phyloP scores from a whole-genome alignment of 345 rosid genomes.

The Dimocarpus longan region DNA sequence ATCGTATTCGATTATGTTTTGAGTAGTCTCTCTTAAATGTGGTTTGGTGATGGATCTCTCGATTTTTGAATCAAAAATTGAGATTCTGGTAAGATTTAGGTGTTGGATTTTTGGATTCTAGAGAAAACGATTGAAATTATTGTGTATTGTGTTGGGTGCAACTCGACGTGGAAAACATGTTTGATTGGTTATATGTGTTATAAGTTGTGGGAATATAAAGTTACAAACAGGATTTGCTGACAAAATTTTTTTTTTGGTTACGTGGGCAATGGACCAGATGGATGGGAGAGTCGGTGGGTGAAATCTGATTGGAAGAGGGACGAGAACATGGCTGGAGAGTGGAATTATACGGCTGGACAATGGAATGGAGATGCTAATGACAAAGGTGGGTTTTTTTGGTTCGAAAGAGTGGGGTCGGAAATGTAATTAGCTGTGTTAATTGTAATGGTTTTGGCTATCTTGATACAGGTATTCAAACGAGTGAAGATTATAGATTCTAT shows the following conservation, averaged over 20 bases:
- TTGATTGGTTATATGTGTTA: neutral
- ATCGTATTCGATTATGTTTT: too few relatives aligned
- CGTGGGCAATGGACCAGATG: slow-evolving; percentile 45
- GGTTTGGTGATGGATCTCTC: too few relatives aligned
- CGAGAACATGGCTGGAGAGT: slow-evolving; percentile 82
- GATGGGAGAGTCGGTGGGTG: slow-evolving; percentile 96
- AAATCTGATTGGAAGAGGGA: slow-evolving; percentile 93
- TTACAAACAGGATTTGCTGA: neutral
- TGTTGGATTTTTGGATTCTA: neutral
- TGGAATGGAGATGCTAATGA: slow-evolving; percentile 89
- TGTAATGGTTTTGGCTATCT: slow-evolving; percentile 1
- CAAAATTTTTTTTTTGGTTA: neutral
- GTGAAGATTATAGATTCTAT: slow-evolving; percentile 96
- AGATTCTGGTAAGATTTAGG: neutral
- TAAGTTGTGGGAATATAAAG: too few relatives aligned
- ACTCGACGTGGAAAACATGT: neutral
- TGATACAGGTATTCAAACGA: slow-evolving; percentile 85
- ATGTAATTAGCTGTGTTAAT: neutral
- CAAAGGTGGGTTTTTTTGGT: slow-evolving; percentile 56
- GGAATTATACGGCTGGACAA: slow-evolving; percentile 92
- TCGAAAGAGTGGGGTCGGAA: neutral
- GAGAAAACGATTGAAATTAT: too few relatives aligned
- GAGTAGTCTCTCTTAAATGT: too few relatives aligned
- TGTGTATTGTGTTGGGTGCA: neutral
- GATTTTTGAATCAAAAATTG: too few relatives aligned